These are phyloP conservation scores for Ophiocordyceps robertsii DNA, from an alignment of 2,329 filamentous ascomycete species.

Conservation along the genomic window DNA sequence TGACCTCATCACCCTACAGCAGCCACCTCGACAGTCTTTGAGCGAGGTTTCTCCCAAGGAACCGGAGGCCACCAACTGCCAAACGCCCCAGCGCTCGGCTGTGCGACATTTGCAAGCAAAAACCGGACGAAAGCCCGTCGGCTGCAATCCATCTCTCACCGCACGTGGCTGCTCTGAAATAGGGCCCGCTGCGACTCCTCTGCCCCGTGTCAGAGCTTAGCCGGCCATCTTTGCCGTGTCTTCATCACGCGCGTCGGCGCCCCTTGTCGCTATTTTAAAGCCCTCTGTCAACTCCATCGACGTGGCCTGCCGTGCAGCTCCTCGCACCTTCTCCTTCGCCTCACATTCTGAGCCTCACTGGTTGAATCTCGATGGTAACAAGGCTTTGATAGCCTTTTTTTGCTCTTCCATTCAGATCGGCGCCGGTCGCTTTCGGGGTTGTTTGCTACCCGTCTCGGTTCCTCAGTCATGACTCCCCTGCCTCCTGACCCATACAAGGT, in stretches of 20 bases:
- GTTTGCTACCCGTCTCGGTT: constrained; percentile 1
- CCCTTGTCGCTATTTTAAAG: neutral
- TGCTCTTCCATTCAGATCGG: neutral
- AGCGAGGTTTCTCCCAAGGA: constrained; percentile 1
- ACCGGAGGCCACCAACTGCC: constrained; percentile 1
- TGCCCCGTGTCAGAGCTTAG: neutral
- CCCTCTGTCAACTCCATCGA: neutral
- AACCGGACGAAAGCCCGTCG: neutral
- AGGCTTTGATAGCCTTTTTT: neutral
- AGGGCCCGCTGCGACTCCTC: neutral
- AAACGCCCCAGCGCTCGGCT: neutral
- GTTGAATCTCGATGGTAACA: neutral
- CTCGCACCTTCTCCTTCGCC: neutral
- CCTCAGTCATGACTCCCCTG: constrained; percentile 30
- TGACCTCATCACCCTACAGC: constrained; percentile 12
- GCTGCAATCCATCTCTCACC: neutral
- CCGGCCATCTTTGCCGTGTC: neutral
- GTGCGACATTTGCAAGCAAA: constrained; percentile 1
- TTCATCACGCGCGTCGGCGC: neutral
- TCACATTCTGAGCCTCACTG: neutral
- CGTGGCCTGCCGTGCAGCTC: neutral
- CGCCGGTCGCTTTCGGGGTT: constrained; percentile 1
- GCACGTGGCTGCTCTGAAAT: neutral
- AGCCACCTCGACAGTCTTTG: constrained; percentile 1
- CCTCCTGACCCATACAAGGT: constrained; percentile 66